phyloP scores from a whole-genome alignment of 352 stramenopile species.

The Elongisporangium senticosum region DNA sequence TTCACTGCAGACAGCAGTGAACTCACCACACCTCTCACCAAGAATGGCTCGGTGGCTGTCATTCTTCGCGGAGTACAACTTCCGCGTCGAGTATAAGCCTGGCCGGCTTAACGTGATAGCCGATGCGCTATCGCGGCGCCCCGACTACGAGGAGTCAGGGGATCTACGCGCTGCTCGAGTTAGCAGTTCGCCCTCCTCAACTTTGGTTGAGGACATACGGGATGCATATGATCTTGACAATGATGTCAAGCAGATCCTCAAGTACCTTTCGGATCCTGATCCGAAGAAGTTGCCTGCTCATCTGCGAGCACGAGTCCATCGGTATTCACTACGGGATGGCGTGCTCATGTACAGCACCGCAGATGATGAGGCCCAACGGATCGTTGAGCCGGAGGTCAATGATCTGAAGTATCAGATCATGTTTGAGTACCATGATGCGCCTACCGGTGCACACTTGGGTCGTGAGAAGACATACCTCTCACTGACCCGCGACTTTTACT shows the following conservation, averaged over 20 bases:
- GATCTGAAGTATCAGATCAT: slow-evolving; percentile 8
- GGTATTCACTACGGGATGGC: background rate
- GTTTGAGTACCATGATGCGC: slow-evolving; percentile 12
- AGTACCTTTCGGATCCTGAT: slow-evolving; percentile 11
- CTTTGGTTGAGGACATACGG: slow-evolving; percentile 1
- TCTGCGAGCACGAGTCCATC: background rate
- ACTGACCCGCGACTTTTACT: slow-evolving; percentile 13
- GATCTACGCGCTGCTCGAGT: background rate
- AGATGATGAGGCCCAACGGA: background rate
- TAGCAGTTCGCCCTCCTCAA: background rate
- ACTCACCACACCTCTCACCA: slow-evolving; percentile 13
- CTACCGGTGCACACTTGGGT: slow-evolving; percentile 13
- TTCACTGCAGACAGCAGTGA: slow-evolving; percentile 11
- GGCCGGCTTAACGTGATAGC: slow-evolving; percentile 16
- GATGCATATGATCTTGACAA: background rate
- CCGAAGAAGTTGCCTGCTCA: too few species aligned
- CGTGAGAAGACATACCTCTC: slow-evolving; percentile 21
- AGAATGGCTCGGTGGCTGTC: slow-evolving; percentile 19
- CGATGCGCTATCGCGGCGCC: slow-evolving; percentile 16
- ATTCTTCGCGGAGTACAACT: slow-evolving; percentile 26
- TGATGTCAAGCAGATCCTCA: slow-evolving; percentile 1
- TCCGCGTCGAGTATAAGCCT: slow-evolving; percentile 16
- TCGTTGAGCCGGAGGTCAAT: slow-evolving; percentile 8
- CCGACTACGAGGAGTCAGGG: slow-evolving; percentile 8
- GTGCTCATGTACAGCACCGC: slow-evolving; percentile 10